Conservation (phyloP, 2,329 filamentous ascomycete species). For the Dissoconium aciculare region DNA sequence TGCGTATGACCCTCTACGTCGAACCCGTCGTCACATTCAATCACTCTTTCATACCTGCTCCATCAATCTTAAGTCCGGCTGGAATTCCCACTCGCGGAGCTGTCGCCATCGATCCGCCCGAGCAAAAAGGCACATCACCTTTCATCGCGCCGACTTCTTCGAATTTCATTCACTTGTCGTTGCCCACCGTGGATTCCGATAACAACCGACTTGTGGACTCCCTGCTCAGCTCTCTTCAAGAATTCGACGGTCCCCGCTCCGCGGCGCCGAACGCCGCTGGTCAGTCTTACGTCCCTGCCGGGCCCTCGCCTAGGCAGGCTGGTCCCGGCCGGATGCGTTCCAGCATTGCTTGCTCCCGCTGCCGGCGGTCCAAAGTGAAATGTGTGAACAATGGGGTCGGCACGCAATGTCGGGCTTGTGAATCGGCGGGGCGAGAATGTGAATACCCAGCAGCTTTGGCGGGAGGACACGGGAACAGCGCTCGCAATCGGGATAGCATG, state of each 20-base stretch:
- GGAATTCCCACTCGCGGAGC: too few relatives aligned
- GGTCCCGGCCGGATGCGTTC: slow-evolving; percentile 45
- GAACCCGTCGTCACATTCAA: too few relatives aligned
- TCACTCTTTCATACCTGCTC: too few relatives aligned
- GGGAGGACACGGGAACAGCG: slow-evolving; percentile 21
- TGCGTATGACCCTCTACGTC: too few relatives aligned
- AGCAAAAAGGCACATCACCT: too few relatives aligned
- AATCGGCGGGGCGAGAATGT: slow-evolving; percentile 56
- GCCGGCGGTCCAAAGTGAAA: slow-evolving; percentile 71
- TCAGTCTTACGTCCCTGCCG: slow-evolving; percentile 11
- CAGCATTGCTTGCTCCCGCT: slow-evolving; percentile 63
- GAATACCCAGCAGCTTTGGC: slow-evolving; percentile 46
- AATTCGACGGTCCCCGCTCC: slow-evolving; percentile 7
- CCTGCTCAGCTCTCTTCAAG: slow-evolving; percentile 10
- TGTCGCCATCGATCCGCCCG: too few relatives aligned
- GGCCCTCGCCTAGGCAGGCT: slow-evolving; percentile 18
- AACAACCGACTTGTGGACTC: slow-evolving; percentile 12
- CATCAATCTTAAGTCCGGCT: too few relatives aligned
- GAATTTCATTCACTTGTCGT: too few relatives aligned
- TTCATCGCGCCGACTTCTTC: too few relatives aligned
- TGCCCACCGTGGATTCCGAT: slow-evolving; percentile 12
- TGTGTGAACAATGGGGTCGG: slow-evolving; percentile 65
- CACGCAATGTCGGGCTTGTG: slow-evolving; percentile 59
- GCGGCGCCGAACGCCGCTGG: slow-evolving; percentile 6
- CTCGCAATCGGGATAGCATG: slow-evolving; percentile 16